Percentiles rank a stretch among this genome's conserved stretches.
Evolutionary conservation across 2,329 filamentous ascomycete species (phyloP).

Genomic region (Monosporascus sp.): DNA sequence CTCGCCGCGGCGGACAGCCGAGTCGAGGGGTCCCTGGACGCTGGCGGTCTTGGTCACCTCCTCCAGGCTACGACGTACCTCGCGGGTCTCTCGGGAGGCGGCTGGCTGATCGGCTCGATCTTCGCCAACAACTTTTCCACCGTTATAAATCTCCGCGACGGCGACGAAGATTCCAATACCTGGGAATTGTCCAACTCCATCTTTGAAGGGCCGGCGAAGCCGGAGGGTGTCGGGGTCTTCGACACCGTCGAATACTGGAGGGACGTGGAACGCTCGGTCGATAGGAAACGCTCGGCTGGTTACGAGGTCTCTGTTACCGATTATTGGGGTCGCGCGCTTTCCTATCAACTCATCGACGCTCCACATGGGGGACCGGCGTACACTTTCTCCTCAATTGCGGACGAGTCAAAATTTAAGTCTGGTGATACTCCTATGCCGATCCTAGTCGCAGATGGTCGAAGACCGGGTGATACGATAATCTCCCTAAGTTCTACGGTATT

Average conservation of each 20-base stretch:
- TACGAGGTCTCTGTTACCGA: conserved; percentile 66
- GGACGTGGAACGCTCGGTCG: conserved; percentile 52
- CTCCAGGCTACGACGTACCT: conserved; percentile 68
- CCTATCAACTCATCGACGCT: conserved; percentile 66
- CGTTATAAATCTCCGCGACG: conserved; percentile 35
- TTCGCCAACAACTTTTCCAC: conserved; percentile 72
- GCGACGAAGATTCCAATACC: conserved; percentile 21
- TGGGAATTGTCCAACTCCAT: conserved; percentile 34
- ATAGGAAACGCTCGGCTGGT: conserved; percentile 56
- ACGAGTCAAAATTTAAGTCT: conserved; percentile 54
- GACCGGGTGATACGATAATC: conserved; percentile 55
- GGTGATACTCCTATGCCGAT: conserved; percentile 68
- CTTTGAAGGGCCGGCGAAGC: conserved; percentile 24
- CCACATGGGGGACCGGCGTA: conserved; percentile 61
- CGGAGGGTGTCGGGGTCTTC: conserved; percentile 18
- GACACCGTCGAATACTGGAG: conserved; percentile 51
- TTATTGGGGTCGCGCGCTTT: conserved; percentile 66
- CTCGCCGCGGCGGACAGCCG: conserved; percentile 64
- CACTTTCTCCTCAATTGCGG: conserved; percentile 68
- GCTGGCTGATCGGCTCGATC: conserved; percentile 70
- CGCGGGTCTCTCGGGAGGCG: conserved; percentile 66
- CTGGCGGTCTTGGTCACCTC: conserved; percentile 61
- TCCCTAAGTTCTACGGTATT: conserved; percentile 68
- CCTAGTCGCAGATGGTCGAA: conserved; percentile 63
- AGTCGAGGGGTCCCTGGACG: conserved; percentile 51